Base-by-base conservation (phyloP, 164 flowering plant species). In the Akebia trifoliata region DNA sequence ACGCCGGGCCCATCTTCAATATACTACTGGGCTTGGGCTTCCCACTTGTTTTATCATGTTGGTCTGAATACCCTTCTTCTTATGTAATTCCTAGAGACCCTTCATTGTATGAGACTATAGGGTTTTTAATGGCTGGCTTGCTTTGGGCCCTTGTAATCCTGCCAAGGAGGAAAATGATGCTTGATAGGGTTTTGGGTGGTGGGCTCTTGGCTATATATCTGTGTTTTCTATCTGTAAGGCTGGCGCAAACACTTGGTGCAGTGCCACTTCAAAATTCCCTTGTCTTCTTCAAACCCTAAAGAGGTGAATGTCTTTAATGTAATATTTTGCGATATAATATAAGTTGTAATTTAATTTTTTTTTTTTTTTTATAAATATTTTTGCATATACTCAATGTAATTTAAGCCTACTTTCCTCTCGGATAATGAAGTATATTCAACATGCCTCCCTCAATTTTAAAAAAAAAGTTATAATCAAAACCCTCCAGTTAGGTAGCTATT, bases 1-100 rank as follows among this genome's bases (percentile, higher is more conserved):
- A 83, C 28, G 93, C 93, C 0, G 93, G 93, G 1, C 89, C 93
- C 8, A 65, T 80, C 64, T 86, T 86, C 72, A 86, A 86, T 59
- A 80, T 75, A 9, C 10, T 81, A 59, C 55, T 83, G 47, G 93
- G 93, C 0, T 64, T 86, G 60, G 93, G 93, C 0, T 43, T 81
- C 18, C 69, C 85, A 4, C 42, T 86, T 39, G 78, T 79, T 38
- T 58, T 77, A 29, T 65, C 79, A 36, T 37, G 85, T 3, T 83
- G 78, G 81, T 37, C 63, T 6, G 65, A 56, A 3, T 78, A 76
- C 40, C 92, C 92, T 9, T 17, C 63, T 8, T 18, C 72, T 10
- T 73, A 58, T 60, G 48, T 54, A 4, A 62, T 85, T 21, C 80
- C 86, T 1, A 26, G 5, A 1, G 85, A 81, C 35, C 37, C 71